Conservation (phyloP, 495 filamentous ascomycete species). For the Chaetomium tenue region DNA sequence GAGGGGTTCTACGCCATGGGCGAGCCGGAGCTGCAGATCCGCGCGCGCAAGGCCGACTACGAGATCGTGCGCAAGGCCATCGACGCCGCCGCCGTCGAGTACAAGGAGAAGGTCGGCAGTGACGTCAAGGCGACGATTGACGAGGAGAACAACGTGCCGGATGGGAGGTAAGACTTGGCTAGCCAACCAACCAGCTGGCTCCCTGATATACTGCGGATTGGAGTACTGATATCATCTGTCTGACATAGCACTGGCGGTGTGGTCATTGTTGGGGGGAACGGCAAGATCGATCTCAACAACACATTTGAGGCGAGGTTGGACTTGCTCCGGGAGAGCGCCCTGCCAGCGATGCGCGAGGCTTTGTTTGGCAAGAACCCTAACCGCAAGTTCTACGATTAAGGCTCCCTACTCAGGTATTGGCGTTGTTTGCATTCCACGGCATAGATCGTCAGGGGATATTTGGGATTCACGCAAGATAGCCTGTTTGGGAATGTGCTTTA, state of each 20-base stretch:
- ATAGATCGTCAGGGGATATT: constrained; percentile 6
- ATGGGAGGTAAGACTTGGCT: constrained; percentile 67
- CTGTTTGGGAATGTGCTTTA: constrained; percentile 17
- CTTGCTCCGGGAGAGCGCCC: constrained; percentile 75
- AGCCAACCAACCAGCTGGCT: not conserved
- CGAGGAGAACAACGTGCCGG: constrained; percentile 74
- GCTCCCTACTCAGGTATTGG: not conserved
- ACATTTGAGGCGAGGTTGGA: constrained; percentile 90
- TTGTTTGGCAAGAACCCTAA: constrained; percentile 92
- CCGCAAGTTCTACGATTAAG: constrained; percentile 89
- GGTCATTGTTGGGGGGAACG: constrained; percentile 71
- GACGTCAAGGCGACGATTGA: constrained; percentile 62
- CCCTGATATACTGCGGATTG: not conserved
- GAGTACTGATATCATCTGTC: constrained; percentile 4
- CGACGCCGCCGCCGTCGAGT: constrained; percentile 70
- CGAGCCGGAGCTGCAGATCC: constrained; percentile 70
- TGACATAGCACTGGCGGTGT: constrained; percentile 74
- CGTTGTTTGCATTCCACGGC: not conserved
- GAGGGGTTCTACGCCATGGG: constrained; percentile 87
- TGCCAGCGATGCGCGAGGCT: constrained; percentile 78
- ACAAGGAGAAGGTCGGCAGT: constrained; percentile 70
- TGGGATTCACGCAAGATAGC: not conserved
- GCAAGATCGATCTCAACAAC: constrained; percentile 98
- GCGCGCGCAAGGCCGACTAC: constrained; percentile 76
- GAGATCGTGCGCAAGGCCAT: constrained; percentile 71